A percentile compares a stretch with the other conserved stretches of the same genome.
Evolutionary conservation across 768 basidiomycete genomes (phyloP).

Genomic region (Pisolithus microcarpus): DNA sequence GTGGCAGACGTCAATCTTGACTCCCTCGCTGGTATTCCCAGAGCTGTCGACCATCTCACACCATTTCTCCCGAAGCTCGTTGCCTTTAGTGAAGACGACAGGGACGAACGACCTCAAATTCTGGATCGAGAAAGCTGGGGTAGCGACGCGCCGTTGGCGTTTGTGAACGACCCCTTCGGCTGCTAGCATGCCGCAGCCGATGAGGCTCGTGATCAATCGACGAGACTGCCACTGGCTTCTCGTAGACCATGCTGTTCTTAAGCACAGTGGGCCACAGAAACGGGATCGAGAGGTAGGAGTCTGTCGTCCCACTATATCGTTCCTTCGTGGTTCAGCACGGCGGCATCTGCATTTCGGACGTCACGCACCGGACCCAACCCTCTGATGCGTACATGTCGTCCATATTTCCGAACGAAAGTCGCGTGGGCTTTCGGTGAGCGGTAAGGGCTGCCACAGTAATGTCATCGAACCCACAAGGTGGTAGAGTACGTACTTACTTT

Average conservation of each 20-base stretch:
- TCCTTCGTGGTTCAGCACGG: not conserved
- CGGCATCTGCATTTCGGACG: not conserved
- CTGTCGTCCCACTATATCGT: constrained; percentile 63
- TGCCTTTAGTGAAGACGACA: constrained; percentile 62
- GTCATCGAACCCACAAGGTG: not conserved
- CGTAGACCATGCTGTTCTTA: constrained; percentile 63
- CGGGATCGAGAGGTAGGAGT: constrained; percentile 74
- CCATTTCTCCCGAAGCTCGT: constrained; percentile 58
- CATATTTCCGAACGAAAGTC: constrained; percentile 49
- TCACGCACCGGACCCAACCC: constrained; percentile 63
- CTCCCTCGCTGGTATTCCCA: constrained; percentile 21
- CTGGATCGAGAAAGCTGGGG: constrained; percentile 75
- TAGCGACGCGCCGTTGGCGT: constrained; percentile 70
- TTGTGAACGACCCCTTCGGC: constrained; percentile 74
- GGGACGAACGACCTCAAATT: constrained; percentile 68
- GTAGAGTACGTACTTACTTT: constrained; percentile 38
- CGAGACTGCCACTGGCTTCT: constrained; percentile 83
- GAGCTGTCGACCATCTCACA: constrained; percentile 34
- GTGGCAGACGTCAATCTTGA: constrained; percentile 63
- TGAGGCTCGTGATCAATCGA: constrained; percentile 62
- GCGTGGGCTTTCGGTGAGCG: constrained; percentile 51
- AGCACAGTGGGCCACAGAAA: constrained; percentile 68
- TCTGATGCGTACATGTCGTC: constrained; percentile 61
- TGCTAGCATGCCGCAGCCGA: constrained; percentile 78
- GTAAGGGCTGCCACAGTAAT: constrained; percentile 36